phyloP scores from a whole-genome alignment of 1,284 basidiomycete genomes.

The Rhodotorula sp. region DNA sequence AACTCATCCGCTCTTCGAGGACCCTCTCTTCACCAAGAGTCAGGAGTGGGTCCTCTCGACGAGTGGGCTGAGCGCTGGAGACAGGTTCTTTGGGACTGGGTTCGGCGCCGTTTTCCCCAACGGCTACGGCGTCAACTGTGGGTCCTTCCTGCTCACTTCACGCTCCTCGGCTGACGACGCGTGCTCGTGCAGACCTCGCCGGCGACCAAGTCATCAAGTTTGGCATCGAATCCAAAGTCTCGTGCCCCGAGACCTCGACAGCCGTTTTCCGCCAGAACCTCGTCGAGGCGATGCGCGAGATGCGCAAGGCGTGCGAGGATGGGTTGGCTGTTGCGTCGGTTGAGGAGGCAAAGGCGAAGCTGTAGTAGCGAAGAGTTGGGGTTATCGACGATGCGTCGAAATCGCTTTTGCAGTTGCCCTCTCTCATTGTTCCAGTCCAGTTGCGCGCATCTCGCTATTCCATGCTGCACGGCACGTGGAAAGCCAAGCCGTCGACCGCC shows the following conservation, averaged over 20 bases:
- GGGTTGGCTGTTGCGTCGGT: conserved; percentile 5
- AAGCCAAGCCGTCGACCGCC: no score
- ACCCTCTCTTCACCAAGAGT: conserved; percentile 72
- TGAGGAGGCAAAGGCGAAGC: no score
- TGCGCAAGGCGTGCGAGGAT: conserved; percentile 61
- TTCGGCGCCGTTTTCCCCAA: conserved; percentile 77
- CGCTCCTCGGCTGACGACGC: conserved; percentile 2
- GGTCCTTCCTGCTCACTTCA: conserved; percentile 47
- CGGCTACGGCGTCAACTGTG: conserved; percentile 91
- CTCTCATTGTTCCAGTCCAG: no score
- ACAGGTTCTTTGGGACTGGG: conserved; percentile 84
- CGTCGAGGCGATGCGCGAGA: conserved; percentile 67
- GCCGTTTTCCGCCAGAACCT: conserved; percentile 66
- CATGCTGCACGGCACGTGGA: no score
- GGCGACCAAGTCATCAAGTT: conserved; percentile 82
- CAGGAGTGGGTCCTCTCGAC: conserved; percentile 90
- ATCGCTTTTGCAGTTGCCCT: no score
- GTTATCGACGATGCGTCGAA: no score
- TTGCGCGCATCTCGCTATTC: no score
- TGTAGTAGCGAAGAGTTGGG: no score
- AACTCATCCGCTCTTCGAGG: conserved; percentile 64
- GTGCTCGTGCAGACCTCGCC: conserved; percentile 65
- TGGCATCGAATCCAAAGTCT: conserved; percentile 87
- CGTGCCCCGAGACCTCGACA: conserved; percentile 70
- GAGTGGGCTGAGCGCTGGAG: conserved; percentile 82